These are phyloP conservation scores for Ogataea ramenticola DNA, from an alignment of 805 yeast genomes.

Conservation along the genomic window DNA sequence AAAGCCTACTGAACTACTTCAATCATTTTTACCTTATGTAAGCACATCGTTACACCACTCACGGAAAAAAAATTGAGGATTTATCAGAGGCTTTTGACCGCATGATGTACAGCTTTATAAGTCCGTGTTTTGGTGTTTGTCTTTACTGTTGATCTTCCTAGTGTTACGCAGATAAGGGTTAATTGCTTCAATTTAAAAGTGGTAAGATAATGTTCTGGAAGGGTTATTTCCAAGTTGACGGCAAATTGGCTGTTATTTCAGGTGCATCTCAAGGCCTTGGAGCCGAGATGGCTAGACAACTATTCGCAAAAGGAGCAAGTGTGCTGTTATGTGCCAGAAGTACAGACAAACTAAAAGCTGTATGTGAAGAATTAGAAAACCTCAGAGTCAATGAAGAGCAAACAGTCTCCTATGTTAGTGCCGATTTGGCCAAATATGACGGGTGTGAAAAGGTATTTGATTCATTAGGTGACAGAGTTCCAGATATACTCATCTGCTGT, in stretches of 20 bases:
- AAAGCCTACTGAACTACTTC: too few relatives aligned
- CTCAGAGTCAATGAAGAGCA: slow-evolving; percentile 23
- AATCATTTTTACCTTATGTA: too few relatives aligned
- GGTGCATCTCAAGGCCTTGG: slow-evolving; percentile 98
- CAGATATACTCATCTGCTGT: slow-evolving; percentile 76
- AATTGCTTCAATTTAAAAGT: too few relatives aligned
- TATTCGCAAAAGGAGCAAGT: slow-evolving; percentile 42
- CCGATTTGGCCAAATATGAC: slow-evolving; percentile 58
- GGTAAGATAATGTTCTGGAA: background rate
- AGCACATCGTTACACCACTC: too few relatives aligned
- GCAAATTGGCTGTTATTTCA: slow-evolving; percentile 62
- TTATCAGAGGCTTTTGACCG: too few relatives aligned
- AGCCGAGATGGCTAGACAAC: slow-evolving; percentile 57
- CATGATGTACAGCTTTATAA: too few relatives aligned
- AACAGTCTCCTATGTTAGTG: slow-evolving; percentile 37
- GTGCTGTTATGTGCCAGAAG: slow-evolving; percentile 78
- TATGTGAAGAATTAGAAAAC: slow-evolving; percentile 37
- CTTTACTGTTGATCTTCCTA: too few relatives aligned
- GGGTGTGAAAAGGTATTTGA: slow-evolving; percentile 40
- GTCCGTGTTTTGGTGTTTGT: too few relatives aligned
- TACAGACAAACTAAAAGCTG: slow-evolving; percentile 43
- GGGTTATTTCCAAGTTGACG: slow-evolving; percentile 26
- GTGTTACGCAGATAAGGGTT: too few relatives aligned
- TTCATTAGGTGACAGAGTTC: slow-evolving; percentile 27
- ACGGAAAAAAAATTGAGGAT: too few relatives aligned